phyloP scores from a whole-genome alignment of 768 basidiomycete genomes.

The Lanmaoa pseudosensibilis region DNA sequence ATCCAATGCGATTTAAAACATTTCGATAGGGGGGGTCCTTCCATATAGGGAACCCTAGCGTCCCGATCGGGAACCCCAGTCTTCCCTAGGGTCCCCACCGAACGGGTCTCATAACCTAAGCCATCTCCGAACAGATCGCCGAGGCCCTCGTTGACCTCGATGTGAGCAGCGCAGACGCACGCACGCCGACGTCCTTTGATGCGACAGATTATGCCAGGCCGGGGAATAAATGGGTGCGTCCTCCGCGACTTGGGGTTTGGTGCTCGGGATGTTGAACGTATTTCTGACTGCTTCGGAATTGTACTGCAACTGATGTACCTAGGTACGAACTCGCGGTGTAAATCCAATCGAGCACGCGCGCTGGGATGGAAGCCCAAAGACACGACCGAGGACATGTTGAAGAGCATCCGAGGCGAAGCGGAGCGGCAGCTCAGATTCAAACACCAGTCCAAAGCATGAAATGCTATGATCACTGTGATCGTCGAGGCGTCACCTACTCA shows the following conservation, averaged over 20 bases:
- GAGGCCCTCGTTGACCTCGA: slow-evolving; percentile 18
- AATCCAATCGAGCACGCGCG: slow-evolving; percentile 7
- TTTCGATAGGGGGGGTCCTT: too few relatives aligned
- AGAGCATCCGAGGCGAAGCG: slow-evolving; percentile 13
- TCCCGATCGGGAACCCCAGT: too few relatives aligned
- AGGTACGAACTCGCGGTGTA: slow-evolving; percentile 22
- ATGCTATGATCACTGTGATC: not conserved
- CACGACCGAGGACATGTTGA: slow-evolving; percentile 25
- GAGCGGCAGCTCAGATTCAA: slow-evolving; percentile 6
- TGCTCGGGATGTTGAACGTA: too few relatives aligned
- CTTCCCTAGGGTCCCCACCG: too few relatives aligned
- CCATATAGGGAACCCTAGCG: too few relatives aligned
- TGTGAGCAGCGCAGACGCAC: not conserved
- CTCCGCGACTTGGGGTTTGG: too few relatives aligned
- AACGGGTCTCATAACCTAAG: too few relatives aligned
- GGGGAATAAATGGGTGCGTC: not conserved
- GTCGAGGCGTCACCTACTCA: not conserved
- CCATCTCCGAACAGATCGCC: slow-evolving; percentile 41
- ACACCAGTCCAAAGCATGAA: not conserved
- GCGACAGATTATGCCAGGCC: slow-evolving; percentile 6
- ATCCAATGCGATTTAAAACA: too few relatives aligned
- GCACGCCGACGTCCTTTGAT: slow-evolving; percentile 44
- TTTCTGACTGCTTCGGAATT: not conserved
- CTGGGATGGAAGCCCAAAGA: slow-evolving; percentile 29
- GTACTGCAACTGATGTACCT: slow-evolving; percentile 1